These are phyloP conservation scores for Ophidiomyces ophidiicola DNA, from an alignment of 2,329 filamentous ascomycete genomes.

Conservation along the genomic window DNA sequence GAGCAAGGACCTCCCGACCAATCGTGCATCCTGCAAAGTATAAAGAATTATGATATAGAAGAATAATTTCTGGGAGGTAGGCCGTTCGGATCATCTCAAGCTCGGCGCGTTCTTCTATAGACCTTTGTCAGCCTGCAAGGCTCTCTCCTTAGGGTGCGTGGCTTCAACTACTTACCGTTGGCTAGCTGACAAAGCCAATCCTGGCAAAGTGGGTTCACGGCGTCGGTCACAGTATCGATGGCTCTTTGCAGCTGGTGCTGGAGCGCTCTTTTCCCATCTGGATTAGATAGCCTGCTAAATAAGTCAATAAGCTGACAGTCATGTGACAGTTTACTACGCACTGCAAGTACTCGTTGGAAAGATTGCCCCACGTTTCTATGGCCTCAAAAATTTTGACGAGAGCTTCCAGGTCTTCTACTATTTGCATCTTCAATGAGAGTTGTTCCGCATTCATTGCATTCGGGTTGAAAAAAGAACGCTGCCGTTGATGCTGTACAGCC, in stretches of 20 bases:
- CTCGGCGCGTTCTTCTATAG: conserved; percentile 46
- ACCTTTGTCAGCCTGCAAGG: no score
- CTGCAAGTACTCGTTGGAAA: conserved; percentile 38
- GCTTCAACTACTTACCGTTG: conserved; percentile 44
- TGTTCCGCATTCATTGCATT: conserved; percentile 9
- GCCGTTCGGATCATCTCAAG: conserved; percentile 55
- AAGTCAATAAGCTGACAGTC: conserved; percentile 5
- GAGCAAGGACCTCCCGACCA: conserved; percentile 62
- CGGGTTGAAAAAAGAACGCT: conserved; percentile 11
- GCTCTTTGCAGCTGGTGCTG: conserved; percentile 44
- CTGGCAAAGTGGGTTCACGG: conserved; percentile 48
- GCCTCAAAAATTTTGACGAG: conserved; percentile 54
- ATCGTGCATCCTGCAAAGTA: conserved; percentile 66
- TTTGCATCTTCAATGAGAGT: conserved; percentile 41
- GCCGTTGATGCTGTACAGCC: conserved; percentile 20
- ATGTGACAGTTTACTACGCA: conserved; percentile 19
- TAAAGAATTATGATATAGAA: conserved; percentile 71
- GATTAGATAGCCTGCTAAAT: conserved; percentile 14
- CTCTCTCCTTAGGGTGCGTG: no score
- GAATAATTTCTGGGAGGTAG: conserved; percentile 74
- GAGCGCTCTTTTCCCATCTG: conserved; percentile 38
- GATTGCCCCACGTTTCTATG: conserved; percentile 53
- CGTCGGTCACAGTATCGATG: conserved; percentile 44
- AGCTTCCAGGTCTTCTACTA: conserved; percentile 49
- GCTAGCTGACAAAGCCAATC: conserved; percentile 50